Evolutionary conservation across 805 yeast species (phyloP).

Genomic region (Sugiyamaella floridensis): DNA sequence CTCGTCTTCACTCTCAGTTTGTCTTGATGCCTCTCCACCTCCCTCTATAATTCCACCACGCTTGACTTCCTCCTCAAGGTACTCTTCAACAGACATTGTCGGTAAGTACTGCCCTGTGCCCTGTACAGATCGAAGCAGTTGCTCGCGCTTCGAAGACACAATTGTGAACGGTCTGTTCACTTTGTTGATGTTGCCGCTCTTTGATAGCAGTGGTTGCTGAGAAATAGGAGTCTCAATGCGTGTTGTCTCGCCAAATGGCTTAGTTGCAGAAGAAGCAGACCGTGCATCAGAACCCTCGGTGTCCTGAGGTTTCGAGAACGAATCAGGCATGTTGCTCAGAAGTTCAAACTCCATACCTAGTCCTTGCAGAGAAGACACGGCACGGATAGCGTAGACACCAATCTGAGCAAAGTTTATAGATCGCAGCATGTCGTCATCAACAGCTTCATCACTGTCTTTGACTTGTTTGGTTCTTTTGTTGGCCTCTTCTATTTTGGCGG

Average conservation of each 20-base stretch:
- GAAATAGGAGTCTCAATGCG: constrained; percentile 44
- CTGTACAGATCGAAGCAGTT: constrained; percentile 56
- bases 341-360: constrained; percentile 61
- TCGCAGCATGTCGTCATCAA: constrained; percentile 62
- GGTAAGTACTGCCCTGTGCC: constrained; percentile 93
- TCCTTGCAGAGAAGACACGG: constrained; percentile 53
- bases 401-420: constrained; percentile 51
- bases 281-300: neutral
- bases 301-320: constrained; percentile 13
- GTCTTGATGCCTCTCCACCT: constrained; percentile 19
- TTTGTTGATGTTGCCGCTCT: constrained; percentile 70
- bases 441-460: neutral
- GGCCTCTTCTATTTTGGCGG: constrained; percentile 35
- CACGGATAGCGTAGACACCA: constrained; percentile 42
- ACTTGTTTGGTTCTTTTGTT: neutral
- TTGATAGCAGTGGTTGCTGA: constrained; percentile 44
- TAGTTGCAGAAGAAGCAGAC: constrained; percentile 1
- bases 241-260: constrained; percentile 50
- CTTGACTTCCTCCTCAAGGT: constrained; percentile 74
- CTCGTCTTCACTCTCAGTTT: constrained; percentile 44
- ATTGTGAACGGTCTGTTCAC: constrained; percentile 80
- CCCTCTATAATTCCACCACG: constrained; percentile 65
- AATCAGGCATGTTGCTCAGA: constrained; percentile 41
- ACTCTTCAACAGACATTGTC: constrained; percentile 90
- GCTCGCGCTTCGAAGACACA: constrained; percentile 41